Base-by-base conservation (phyloP, 352 stramenopile genomes). In the Phytopythium ostracodes region DNA sequence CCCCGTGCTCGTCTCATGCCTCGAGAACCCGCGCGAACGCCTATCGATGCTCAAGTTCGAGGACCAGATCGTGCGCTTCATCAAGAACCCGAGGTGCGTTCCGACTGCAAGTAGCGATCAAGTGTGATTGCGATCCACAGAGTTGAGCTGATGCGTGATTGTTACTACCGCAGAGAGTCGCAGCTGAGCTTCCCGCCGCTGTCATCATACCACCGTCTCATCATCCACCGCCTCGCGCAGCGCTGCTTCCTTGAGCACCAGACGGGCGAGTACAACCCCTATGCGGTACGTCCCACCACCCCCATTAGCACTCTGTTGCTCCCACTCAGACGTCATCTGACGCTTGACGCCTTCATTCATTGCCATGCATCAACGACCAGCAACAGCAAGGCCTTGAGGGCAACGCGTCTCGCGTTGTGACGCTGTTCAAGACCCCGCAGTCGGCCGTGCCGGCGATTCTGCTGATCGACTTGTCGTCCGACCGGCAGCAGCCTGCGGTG, bases 211-310 rank as follows among this genome's bases (percentile, higher is more conserved):
- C 87, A 96, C 62, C 87, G 88, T 8, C 76, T 96, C 11, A 92
- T 96, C 68, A 68, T 98, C 10, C 95, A 98, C 75, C 89, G 95
- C 1, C 77, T 98, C 33, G 94, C 90, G 0, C 91, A 98, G 66
- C 84, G 95, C n/a, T 98, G 96, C 70, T 68, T 71, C 14, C 81
- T 98, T 54, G 78, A 94, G 42, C 83, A 97, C 60, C 91, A 98
- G 66, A 95, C 84, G 0, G 79, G 76, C 2, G 87, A 95, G 14
- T 87, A 87, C 47, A 85, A 79, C 36, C 65, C 76, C 33, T 89
- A 87, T 46, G 56, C 66, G 25, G 65, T 72, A 27, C 47, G 56
- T 53, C 18, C 27, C 5, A 24, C 20, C 22, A 24, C 27, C 31
- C 22, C 33, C 3, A 7, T 33, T 7, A 33, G 29, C 29, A 33